Evolutionary conservation across 257 asterid species (phyloP), one percentile per base, ranked within the genome.

Genomic region (Euphrasia confusa): DNA sequence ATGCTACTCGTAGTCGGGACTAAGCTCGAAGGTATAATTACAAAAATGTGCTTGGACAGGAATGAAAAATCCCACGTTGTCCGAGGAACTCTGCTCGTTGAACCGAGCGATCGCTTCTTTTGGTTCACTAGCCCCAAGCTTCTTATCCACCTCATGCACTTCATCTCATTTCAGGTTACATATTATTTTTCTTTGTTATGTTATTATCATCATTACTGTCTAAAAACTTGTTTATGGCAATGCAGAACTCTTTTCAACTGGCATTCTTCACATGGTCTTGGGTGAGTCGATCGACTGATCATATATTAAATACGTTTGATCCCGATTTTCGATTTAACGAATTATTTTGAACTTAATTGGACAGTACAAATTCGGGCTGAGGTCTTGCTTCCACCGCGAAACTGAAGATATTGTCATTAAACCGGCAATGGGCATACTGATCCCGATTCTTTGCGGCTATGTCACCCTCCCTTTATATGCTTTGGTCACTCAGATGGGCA

Each of bases 261-360:
- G 96, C 94, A 28, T 87, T 87, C 79, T 87, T 87, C 76, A 7
- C 84, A 3, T 87, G 94, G 90, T 79, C 83, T 70, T 82, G 82
- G 90, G 95, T 87, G 75, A 74, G 93, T 49, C 5, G 24, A 21
- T 21, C 24, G 24, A 21, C 0, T 35, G 40, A 8, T 35, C 40
- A 6, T 35, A 35, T 7, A 35, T 35, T 5, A 35, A 35, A 35
- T 32, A 35, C 5, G 7, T 35, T 5, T 0, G 40, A 33, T 33
- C 8, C 39, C 5, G 39, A 5, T 33, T 33, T 6, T 8, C 10
- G 40, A 35, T n/a, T 44, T 44, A 44, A 42, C 49, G 2, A 42
- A 32, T 30, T 47, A 47, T 13, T 47, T 47, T 12, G 13, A n/a
- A 55, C 33, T 4, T 21, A 28, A 2, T 44, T 68, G 65, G 61